Conservation (phyloP, 192 early-diverging fungal genomes). For the Rhizoclosmatium sp. region DNA sequence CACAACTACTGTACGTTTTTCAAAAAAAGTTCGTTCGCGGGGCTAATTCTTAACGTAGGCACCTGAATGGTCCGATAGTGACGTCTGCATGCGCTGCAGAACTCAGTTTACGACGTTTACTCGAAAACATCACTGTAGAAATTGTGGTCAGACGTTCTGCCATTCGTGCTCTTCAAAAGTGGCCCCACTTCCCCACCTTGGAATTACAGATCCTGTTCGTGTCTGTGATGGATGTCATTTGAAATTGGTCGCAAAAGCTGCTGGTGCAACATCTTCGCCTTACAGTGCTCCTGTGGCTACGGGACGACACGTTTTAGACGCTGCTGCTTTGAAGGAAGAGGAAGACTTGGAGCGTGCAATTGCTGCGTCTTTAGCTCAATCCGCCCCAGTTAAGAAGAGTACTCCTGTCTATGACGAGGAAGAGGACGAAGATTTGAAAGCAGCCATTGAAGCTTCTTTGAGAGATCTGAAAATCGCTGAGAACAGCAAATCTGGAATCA, state of each 20-base stretch:
- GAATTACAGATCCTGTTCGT: slow-evolving; percentile 87
- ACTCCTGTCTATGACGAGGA: slow-evolving; percentile 46
- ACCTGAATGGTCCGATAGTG: slow-evolving; percentile 95
- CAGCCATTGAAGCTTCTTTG: slow-evolving; percentile 91
- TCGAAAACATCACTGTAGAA: slow-evolving; percentile 98
- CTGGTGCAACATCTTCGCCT: slow-evolving; percentile 29
- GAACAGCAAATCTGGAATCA: slow-evolving; percentile 50
- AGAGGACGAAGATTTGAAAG: slow-evolving; percentile 90
- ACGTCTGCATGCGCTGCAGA: slow-evolving; percentile 94
- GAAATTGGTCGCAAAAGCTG: slow-evolving; percentile 65
- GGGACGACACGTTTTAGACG: background rate
- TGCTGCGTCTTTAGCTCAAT: slow-evolving; percentile 45
- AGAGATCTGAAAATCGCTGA: slow-evolving; percentile 67
- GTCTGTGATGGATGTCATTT: slow-evolving; percentile 94
- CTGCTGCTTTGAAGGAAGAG: slow-evolving; percentile 47
- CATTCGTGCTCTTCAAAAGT: slow-evolving; percentile 91
- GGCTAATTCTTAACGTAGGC: slow-evolving; percentile 59
- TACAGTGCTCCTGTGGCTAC: background rate
- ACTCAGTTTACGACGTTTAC: slow-evolving; percentile 92
- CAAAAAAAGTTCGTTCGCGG: background rate
- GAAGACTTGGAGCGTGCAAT: slow-evolving; percentile 55
- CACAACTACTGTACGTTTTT: slow-evolving; percentile 75
- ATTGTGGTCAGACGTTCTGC: slow-evolving; percentile 95
- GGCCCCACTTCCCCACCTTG: slow-evolving; percentile 83
- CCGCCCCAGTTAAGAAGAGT: slow-evolving; percentile 14